Conservation (phyloP, 177 flowering plant genomes). For the Vitis hybrid region DNA sequence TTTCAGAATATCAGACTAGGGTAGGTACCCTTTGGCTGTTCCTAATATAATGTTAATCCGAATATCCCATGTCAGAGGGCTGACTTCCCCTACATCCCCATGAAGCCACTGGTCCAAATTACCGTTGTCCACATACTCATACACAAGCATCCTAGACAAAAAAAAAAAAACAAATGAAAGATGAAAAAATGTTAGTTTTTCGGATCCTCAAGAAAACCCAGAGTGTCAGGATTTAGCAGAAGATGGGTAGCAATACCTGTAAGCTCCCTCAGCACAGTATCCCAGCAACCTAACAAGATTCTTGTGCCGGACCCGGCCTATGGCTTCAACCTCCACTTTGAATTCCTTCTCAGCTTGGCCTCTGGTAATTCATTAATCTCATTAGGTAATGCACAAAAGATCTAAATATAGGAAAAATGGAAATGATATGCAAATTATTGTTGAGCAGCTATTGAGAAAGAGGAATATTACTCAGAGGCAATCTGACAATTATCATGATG, state of each 20-base stretch:
- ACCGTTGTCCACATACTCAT: slow-evolving; percentile 68
- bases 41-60: slow-evolving; percentile 64
- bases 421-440: too few species aligned
- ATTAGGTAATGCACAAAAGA: slow-evolving; percentile 5
- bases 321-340: slow-evolving; percentile 89
- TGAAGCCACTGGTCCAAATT: slow-evolving; percentile 78
- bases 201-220: not conserved
- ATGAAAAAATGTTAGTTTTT: slow-evolving; percentile 1
- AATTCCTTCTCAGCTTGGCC: slow-evolving; percentile 98
- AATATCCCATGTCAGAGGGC: slow-evolving; percentile 68
- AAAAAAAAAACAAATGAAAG: slow-evolving; percentile 14
- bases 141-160: slow-evolving; percentile 71
- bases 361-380: slow-evolving; percentile 37
- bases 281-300: slow-evolving; percentile 95
- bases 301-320: slow-evolving; percentile 97
- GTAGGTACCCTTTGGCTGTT: slow-evolving; percentile 58
- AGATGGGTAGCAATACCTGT: slow-evolving; percentile 52
- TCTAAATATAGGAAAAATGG: too few species aligned
- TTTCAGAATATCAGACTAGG: not conserved
- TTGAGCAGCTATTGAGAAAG: too few species aligned
- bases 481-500: not conserved
- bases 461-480: not conserved
- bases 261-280: slow-evolving; percentile 97
- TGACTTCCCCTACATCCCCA: slow-evolving; percentile 64
- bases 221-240: not conserved